Conservation (phyloP, 306 rosid genomes). For the Cucumis cinereus region DNA sequence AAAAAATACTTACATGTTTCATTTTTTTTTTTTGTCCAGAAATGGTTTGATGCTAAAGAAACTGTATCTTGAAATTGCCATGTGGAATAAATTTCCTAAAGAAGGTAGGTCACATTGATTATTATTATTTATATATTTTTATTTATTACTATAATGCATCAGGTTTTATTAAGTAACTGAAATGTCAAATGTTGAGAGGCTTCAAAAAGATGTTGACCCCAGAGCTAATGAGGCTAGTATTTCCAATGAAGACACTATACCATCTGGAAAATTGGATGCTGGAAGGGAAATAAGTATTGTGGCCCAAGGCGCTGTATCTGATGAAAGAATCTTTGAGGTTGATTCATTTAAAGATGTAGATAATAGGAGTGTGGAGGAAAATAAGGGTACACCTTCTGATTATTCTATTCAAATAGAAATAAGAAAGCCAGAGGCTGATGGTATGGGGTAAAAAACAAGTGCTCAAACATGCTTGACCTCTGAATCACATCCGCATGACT, state of each 20-base stretch:
- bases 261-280: constrained; percentile 48
- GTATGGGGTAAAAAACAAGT: constrained; percentile 38
- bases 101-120: constrained; percentile 37
- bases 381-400: too few species aligned
- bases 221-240: constrained; percentile 61
- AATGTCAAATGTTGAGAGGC: constrained; percentile 44
- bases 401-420: too few species aligned
- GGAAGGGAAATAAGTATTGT: constrained; percentile 42
- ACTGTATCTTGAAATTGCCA: constrained; percentile 94
- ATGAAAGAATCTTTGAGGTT: constrained; percentile 45
- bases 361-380: constrained; percentile 44
- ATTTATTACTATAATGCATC: too few species aligned
- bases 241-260: constrained; percentile 41
- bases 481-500: constrained; percentile 34
- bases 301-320: constrained; percentile 32
- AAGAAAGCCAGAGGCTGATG: constrained; percentile 54
- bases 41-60: constrained; percentile 87
- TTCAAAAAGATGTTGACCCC: constrained; percentile 56
- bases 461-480: constrained; percentile 31
- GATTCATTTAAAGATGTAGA: constrained; percentile 59
- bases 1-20: background rate
- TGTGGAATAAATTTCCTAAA: constrained; percentile 55
- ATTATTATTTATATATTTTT: too few species aligned
- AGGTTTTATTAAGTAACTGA: constrained; percentile 6
- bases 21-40: constrained; percentile 39